Evolutionary conservation across 352 stramenopile species (phyloP).

Genomic region (Vaucheria bursata): DNA sequence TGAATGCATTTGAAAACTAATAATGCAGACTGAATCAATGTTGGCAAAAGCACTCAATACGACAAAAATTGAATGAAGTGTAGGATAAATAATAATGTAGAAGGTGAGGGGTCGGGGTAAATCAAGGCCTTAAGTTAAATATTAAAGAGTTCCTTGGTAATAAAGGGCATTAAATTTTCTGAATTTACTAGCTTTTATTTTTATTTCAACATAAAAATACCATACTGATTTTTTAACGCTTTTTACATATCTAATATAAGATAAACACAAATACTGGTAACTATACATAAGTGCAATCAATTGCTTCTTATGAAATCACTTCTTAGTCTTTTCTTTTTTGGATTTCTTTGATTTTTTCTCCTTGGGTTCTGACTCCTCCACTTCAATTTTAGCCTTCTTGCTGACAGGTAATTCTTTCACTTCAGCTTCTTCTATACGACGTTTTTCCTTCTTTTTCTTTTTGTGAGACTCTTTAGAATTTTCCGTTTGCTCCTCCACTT

Average conservation of each 20-base stretch:
- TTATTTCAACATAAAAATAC: too few species aligned
- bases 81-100: too few species aligned
- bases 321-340: constrained; percentile 31
- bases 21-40: too few species aligned
- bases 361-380: constrained; percentile 11
- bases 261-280: neutral
- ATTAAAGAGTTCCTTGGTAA: too few species aligned
- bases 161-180: too few species aligned
- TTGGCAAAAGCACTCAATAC: too few species aligned
- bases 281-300: neutral
- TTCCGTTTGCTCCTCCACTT: constrained; percentile 44
- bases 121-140: too few species aligned
- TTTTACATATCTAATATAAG: neutral
- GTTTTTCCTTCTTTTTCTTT: constrained; percentile 57
- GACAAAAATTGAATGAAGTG: too few species aligned
- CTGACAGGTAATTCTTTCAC: constrained; percentile 51
- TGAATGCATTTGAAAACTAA: too few species aligned
- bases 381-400: constrained; percentile 30
- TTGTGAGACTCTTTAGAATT: constrained; percentile 59
- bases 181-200: too few species aligned
- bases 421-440: constrained; percentile 59
- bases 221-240: neutral
- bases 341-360: constrained; percentile 31
- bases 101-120: too few species aligned
- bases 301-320: neutral